Conservation (phyloP, 2,329 filamentous ascomycete species). For the Pseudocercospora crystallina region DNA sequence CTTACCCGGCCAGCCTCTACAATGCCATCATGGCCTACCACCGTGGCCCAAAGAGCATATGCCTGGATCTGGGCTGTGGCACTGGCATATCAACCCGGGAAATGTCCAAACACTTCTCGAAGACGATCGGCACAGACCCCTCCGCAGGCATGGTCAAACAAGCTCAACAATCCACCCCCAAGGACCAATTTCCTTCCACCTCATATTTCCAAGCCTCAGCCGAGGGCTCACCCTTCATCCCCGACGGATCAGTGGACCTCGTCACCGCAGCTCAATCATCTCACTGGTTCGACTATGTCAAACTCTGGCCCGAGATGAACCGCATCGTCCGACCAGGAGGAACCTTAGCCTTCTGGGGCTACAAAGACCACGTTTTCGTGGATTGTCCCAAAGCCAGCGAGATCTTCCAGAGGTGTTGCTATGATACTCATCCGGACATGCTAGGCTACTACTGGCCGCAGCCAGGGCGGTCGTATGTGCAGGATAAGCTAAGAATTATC, state of each 20-base stretch:
- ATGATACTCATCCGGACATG: slow-evolving; percentile 48
- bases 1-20: slow-evolving; percentile 58
- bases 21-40: slow-evolving; percentile 57
- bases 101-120: slow-evolving; percentile 54
- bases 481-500: slow-evolving; percentile 53
- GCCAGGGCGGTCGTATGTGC: slow-evolving; percentile 58
- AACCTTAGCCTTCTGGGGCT: slow-evolving; percentile 65
- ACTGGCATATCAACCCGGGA: slow-evolving; percentile 59
- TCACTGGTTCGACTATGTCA: slow-evolving; percentile 64
- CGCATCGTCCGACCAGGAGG: slow-evolving; percentile 57
- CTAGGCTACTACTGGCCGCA: slow-evolving; percentile 63
- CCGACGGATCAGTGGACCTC: slow-evolving; percentile 53
- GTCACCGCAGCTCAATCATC: slow-evolving; percentile 57
- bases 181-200: slow-evolving; percentile 42
- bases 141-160: slow-evolving; percentile 55
- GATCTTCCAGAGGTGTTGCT: slow-evolving; percentile 58
- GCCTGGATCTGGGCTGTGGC: slow-evolving; percentile 64
- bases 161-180: slow-evolving; percentile 29
- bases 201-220: slow-evolving; percentile 52
- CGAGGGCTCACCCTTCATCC: slow-evolving; percentile 53
- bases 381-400: slow-evolving; percentile 53
- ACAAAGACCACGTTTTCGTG: slow-evolving; percentile 63
- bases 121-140: slow-evolving; percentile 57
- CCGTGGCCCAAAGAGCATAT: slow-evolving; percentile 38
- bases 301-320: slow-evolving; percentile 56